Percentiles rank a stretch among this genome's conserved stretches.
Conservation (phyloP, 805 yeast species). For the Phaffomyces antillensis region DNA sequence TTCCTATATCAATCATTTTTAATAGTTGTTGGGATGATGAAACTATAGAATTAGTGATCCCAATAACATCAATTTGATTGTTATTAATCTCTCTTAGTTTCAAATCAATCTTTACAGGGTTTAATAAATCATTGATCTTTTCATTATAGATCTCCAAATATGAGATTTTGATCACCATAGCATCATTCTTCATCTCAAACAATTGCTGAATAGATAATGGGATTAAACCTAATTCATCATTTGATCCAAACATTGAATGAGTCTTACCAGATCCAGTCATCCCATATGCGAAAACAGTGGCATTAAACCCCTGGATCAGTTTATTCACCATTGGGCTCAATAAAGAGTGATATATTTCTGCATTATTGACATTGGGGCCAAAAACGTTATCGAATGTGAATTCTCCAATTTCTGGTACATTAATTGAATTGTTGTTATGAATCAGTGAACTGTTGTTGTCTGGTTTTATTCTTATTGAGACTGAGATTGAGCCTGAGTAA, state of each 20-base stretch:
- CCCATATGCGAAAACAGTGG: conserved; percentile 92
- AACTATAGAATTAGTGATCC: conserved; percentile 60
- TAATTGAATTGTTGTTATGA: conserved; percentile 19
- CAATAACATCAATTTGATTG: conserved; percentile 68
- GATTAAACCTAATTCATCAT: conserved; percentile 65
- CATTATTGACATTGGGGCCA: conserved; percentile 45
- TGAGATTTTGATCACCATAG: conserved; percentile 48
- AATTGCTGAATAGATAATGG: conserved; percentile 69
- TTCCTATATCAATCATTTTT: conserved; percentile 58
- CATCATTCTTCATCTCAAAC: conserved; percentile 32
- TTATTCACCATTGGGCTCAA: conserved; percentile 48
- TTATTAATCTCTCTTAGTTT: conserved; percentile 70
- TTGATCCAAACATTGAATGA: conserved; percentile 73
- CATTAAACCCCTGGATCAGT: conserved; percentile 70
- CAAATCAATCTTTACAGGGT: conserved; percentile 39
- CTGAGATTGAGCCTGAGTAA: conserved; percentile 56
- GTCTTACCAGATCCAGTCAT: conserved; percentile 97
- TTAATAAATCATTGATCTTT: conserved; percentile 68
- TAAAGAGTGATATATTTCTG: conserved; percentile 49
- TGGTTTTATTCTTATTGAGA: conserved; percentile 75
- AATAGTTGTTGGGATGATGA: conserved; percentile 52
- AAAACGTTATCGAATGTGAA: conserved; percentile 79
- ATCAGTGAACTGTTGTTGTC: conserved; percentile 33
- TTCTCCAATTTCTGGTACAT: conserved; percentile 45
- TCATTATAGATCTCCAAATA: conserved; percentile 94